Percentiles rank a stretch among this genome's conserved stretches.
These are phyloP conservation scores for Tylopilus vinaceipallidus DNA, from an alignment of 768 basidiomycete species.

Conservation along the genomic window DNA sequence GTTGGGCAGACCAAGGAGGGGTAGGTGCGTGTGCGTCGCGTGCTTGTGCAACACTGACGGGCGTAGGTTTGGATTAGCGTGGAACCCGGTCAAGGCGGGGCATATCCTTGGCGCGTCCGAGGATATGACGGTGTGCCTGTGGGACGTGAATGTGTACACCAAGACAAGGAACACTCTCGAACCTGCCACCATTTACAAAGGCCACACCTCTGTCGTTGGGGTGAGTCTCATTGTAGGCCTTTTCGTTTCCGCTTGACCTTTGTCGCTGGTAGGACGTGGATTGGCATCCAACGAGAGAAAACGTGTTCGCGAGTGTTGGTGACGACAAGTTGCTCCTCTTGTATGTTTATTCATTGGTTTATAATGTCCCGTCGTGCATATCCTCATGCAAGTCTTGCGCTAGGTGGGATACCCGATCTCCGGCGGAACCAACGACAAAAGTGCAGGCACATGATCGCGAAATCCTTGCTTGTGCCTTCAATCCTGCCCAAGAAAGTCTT, in stretches of 20 bases:
- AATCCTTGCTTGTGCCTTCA: slow-evolving; percentile 89
- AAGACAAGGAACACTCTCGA: slow-evolving; percentile 79
- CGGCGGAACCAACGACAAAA: slow-evolving; percentile 63
- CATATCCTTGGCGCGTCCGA: slow-evolving; percentile 91
- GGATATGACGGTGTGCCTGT: slow-evolving; percentile 94
- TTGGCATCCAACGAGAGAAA: slow-evolving; percentile 84
- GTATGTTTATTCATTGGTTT: slow-evolving; percentile 45
- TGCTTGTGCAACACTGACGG: slow-evolving; percentile 4
- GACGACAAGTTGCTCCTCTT: slow-evolving; percentile 94
- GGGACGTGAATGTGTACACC: slow-evolving; percentile 91
- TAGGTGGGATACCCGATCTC: slow-evolving; percentile 91
- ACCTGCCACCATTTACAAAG: slow-evolving; percentile 78
- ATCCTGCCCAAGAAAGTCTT: slow-evolving; percentile 74
- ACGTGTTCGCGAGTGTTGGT: slow-evolving; percentile 90
- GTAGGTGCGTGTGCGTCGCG: slow-evolving; percentile 43
- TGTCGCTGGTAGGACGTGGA: slow-evolving; percentile 76
- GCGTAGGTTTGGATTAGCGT: slow-evolving; percentile 86
- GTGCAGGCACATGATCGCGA: slow-evolving; percentile 88
- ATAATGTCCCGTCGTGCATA: background rate
- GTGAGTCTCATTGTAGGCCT: slow-evolving; percentile 44
- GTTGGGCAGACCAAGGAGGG: slow-evolving; percentile 93
- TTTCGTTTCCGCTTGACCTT: background rate
- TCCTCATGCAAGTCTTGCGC: slow-evolving; percentile 4
- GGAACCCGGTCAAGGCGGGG: slow-evolving; percentile 83
- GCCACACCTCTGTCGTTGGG: slow-evolving; percentile 90